Conservation (phyloP, 306 rosid species). For the Astragalus membranaceus region DNA sequence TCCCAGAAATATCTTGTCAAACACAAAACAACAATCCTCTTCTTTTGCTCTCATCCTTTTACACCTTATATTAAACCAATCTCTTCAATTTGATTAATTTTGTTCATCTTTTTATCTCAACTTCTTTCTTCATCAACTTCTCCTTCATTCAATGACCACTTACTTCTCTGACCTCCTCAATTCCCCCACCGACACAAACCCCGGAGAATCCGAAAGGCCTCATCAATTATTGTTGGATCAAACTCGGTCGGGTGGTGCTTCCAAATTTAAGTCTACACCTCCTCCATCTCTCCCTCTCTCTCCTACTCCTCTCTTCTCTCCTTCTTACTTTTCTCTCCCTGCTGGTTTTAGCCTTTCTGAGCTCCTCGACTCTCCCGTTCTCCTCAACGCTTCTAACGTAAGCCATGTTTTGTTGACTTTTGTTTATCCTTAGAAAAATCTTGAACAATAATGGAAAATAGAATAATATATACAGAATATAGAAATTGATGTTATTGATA, state of each 20-base stretch:
- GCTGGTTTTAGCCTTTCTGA: constrained; percentile 76
- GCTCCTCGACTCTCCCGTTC: constrained; percentile 89
- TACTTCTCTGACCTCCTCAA: constrained; percentile 71
- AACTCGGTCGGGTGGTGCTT: constrained; percentile 57
- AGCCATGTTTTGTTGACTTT: neutral
- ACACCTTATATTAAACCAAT: neutral
- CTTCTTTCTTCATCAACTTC: constrained; percentile 29
- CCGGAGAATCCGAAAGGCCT: neutral
- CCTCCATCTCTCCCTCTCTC: constrained; percentile 85
- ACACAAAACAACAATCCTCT: neutral
- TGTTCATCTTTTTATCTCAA: neutral
- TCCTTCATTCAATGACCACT: constrained; percentile 49
- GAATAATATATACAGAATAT: neutral
- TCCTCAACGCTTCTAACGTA: constrained; percentile 61
- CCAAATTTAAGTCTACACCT: constrained; percentile 72
- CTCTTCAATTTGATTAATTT: neutral
- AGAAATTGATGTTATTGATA: no score
- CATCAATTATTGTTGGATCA: constrained; percentile 40
- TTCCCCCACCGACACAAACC: constrained; percentile 27
- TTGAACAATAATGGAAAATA: neutral
- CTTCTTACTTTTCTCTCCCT: constrained; percentile 70
- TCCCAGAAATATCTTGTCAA: constrained; percentile 35
- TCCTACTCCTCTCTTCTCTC: constrained; percentile 49
- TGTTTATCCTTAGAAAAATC: neutral
- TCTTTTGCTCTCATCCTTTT: neutral